phyloP scores from a whole-genome alignment of 352 stramenopile genomes.

The Globisporangium nagaii region DNA sequence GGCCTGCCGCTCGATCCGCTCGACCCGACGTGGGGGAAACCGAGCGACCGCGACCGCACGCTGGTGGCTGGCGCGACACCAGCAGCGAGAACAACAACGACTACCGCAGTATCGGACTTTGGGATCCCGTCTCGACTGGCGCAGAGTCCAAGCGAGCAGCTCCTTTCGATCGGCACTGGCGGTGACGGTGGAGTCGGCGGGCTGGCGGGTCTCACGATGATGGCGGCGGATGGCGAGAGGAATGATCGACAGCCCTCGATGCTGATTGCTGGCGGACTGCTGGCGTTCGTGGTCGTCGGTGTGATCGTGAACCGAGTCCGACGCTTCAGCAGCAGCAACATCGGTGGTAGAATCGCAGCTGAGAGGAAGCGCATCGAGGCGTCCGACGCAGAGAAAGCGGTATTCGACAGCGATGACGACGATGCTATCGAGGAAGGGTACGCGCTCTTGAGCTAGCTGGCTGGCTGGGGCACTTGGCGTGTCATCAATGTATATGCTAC shows the following conservation, averaged over 20 bases:
- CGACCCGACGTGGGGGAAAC: background rate
- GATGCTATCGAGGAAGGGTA: background rate
- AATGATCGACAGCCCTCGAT: background rate
- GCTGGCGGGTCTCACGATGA: background rate
- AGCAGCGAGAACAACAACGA: background rate
- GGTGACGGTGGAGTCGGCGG: background rate
- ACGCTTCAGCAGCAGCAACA: background rate
- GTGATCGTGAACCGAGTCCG: background rate
- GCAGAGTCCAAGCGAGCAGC: background rate
- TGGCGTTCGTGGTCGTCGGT: background rate
- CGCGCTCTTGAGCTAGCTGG: background rate
- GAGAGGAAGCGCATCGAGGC: background rate
- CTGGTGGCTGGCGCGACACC: background rate
- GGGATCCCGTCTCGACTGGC: background rate
- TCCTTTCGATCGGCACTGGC: background rate
- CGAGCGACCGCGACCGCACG: background rate
- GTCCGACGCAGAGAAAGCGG: background rate
- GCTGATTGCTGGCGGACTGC: background rate
- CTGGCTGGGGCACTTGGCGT: too few species aligned
- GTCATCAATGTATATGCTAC: background rate
- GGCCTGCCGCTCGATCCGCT: background rate
- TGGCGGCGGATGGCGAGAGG: background rate
- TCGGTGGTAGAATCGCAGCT: too few species aligned
- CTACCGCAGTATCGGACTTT: constrained; percentile 1
- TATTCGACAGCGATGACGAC: background rate